Conservation (phyloP, 228 moss, liverwort and hornwort species). For the Sphagnum fallax region DNA sequence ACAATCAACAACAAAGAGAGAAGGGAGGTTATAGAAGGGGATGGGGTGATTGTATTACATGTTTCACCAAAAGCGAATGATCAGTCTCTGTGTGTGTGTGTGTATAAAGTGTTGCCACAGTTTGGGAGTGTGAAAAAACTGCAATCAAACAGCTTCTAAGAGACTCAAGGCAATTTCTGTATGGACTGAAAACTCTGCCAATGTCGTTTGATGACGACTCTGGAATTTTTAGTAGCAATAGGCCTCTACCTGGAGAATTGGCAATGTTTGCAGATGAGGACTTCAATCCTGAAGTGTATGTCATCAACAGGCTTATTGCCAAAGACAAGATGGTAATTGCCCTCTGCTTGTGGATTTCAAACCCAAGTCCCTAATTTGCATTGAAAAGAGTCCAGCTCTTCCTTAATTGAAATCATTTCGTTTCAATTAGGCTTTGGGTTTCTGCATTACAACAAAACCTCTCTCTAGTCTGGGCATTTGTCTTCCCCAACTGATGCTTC, state of each 20-base stretch:
- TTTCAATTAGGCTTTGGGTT: not conserved
- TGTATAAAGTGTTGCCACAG: too few relatives aligned
- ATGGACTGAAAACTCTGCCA: slow-evolving; percentile 5
- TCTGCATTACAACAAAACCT: not conserved
- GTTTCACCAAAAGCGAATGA: too few relatives aligned
- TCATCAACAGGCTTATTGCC: slow-evolving; percentile 52
- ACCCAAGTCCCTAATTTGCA: not conserved
- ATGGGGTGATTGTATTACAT: too few relatives aligned
- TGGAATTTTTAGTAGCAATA: slow-evolving; percentile 5
- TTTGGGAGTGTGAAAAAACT: too few relatives aligned
- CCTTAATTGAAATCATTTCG: not conserved
- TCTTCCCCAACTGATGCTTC: too few relatives aligned
- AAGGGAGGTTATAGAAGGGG: too few relatives aligned
- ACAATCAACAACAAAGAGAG: too few relatives aligned
- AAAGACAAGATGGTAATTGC: slow-evolving; percentile 59
- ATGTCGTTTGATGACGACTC: slow-evolving; percentile 23
- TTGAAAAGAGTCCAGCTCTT: not conserved
- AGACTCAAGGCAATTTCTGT: too few relatives aligned
- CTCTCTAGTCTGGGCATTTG: too few relatives aligned
- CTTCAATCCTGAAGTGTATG: slow-evolving; percentile 59
- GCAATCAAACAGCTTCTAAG: too few relatives aligned
- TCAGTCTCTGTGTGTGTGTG: too few relatives aligned
- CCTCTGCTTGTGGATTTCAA: not conserved
- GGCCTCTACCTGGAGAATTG: slow-evolving; percentile 33
- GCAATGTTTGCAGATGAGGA: slow-evolving; percentile 68